Base-by-base conservation (phyloP, 768 basidiomycete species). In the Gyrodon lividus region DNA sequence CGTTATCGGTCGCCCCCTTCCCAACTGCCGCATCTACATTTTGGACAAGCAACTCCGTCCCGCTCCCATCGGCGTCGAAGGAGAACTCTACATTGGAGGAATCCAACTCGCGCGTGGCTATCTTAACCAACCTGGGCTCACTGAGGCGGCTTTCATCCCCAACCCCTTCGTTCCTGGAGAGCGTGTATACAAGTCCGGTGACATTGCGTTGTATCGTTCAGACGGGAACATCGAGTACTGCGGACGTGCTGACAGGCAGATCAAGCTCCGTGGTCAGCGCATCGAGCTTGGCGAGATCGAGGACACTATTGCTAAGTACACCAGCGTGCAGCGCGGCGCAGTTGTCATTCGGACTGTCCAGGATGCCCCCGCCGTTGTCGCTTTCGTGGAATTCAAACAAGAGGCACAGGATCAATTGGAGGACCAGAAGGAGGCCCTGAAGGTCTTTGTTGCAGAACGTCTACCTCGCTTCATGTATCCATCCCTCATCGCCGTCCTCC, bases 221-320 rank as follows among this genome's bases (percentile, higher is more conserved):
- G 65, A 66, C 34, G 69, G 69, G 19, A 57, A 64, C n/a, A 52
- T 70, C 28, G 62, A 64, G 34, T 69, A 66, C 48, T 61, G 64
- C 37, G 70, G 69, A 34, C 67, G 70, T 23, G 57, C 58, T 14
- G 70, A 70, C 59, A 59, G 68, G 33, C 69, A 70, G 38, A 61
- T 70, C 49, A 70, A 70, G 52, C 58, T 70, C 50, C 64, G 66
- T 6, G 69, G 70, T 23, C 64, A 61, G 22, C 66, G 70, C 22
- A 63, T 70, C n/a, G 69, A 70, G 38, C 63, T 66, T 12, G 64
- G 66, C 13, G 69, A 70, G 51, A 60, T 70, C 14, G 69, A 70
- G 56, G 59, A 61, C 37, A 65, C 66, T 1, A 66, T 67, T 13
- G 54, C 54, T 43, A 68, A 66, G 40, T 62, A 55, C 37, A 30